A percentile compares a stretch with the other conserved stretches of the same genome.
Conservation (phyloP, 208 protist genomes). For the Leishmania turanica region DNA sequence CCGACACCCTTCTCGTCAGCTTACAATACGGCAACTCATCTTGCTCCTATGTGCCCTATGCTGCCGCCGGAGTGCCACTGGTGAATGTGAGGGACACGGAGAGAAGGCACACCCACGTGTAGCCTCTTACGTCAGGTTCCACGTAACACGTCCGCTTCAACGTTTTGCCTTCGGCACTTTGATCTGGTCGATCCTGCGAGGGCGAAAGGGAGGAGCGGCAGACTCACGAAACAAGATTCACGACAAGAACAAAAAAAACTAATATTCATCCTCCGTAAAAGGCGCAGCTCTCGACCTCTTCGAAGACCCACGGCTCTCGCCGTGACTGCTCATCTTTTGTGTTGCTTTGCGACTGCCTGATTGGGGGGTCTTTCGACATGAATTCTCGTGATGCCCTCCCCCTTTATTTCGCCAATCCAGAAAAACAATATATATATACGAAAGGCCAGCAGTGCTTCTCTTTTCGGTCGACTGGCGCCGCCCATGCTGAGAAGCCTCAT, state of each 20-base stretch:
- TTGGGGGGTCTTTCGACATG: neutral
- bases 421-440: neutral
- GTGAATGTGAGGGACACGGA: neutral
- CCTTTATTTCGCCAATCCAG: neutral
- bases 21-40: neutral
- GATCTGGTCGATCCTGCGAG: neutral
- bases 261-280: neutral
- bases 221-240: neutral
- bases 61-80: neutral
- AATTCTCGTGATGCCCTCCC: neutral
- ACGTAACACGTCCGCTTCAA: neutral
- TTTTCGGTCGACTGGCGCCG: neutral
- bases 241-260: neutral
- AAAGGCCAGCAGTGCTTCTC: neutral
- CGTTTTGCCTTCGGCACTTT: neutral
- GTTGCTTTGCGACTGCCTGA: neutral
- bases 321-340: neutral
- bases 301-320: neutral
- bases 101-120: neutral
- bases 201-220: neutral
- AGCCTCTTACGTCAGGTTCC: neutral
- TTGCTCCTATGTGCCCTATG: too few relatives aligned
- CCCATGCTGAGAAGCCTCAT: neutral
- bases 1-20: neutral
- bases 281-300: neutral